Conservation (phyloP, 306 rosid species). For the Clitoria ternatea region DNA sequence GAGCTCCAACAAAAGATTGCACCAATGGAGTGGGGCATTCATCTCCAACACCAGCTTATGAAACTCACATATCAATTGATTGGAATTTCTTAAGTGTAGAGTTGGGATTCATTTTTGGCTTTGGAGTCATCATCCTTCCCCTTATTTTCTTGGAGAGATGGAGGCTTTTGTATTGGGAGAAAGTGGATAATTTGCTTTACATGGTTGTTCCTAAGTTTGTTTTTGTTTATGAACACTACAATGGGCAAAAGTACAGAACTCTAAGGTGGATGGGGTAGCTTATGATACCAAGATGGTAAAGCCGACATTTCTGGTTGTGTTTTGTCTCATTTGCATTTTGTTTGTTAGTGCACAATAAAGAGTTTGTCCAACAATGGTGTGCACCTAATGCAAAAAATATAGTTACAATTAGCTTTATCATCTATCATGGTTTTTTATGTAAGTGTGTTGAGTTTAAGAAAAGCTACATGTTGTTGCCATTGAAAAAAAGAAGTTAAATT, state of each 20-base stretch:
- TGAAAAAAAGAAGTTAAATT: too few species aligned
- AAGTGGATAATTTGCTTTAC: background rate
- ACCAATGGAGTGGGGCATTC: background rate
- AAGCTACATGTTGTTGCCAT: background rate
- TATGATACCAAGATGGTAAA: too few species aligned
- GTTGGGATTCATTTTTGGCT: slow-evolving; percentile 14
- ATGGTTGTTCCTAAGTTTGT: background rate
- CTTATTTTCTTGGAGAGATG: background rate
- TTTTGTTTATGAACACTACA: background rate
- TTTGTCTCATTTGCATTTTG: too few species aligned
- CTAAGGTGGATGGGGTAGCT: too few species aligned
- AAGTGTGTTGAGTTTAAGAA: background rate
- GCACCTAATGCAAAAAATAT: background rate
- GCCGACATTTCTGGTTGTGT: too few species aligned
- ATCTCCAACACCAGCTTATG: background rate
- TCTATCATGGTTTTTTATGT: background rate
- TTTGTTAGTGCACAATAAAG: background rate
- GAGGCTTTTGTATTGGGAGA: background rate
- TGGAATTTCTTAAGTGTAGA: background rate
- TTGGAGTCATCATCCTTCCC: background rate
- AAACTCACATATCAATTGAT: background rate
- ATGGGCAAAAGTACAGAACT: background rate
- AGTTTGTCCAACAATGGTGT: background rate
- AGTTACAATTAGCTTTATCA: background rate
- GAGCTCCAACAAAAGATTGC: background rate